Base-by-base conservation (phyloP, 2,329 filamentous ascomycete genomes). In the Mycogone perniciosa region DNA sequence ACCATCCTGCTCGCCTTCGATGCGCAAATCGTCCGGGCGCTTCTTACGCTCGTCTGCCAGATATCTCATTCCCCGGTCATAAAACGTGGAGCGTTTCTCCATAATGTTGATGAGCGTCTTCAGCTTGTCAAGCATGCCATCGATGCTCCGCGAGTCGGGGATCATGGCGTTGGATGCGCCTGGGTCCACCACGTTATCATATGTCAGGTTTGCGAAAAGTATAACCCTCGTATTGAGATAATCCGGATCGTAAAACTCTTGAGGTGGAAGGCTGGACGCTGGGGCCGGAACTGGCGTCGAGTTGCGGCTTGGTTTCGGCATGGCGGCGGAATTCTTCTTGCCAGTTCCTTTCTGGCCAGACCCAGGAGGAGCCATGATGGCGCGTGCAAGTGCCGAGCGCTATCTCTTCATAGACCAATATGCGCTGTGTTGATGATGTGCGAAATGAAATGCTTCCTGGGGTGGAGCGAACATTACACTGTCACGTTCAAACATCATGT, bases 281-380 rank as follows among this genome's bases (percentile, higher is more conserved):
- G 67, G 71, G 27, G 62, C 59, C 8, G 68, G 67, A 39, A 64
- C 66, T 34, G 88, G 88, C 11, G 88, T 92, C 34, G 86, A 88
- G 67, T 90, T 91, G 63, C 88, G 84, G 64, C 86, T 90, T 59
- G 84, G 86, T 59, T 83, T 82, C 58, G 80, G 80, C 54, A 82
- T 77, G 59, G 78, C 77, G 58, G 76, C 76, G 54, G 75, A 72
- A 56, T 69, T 69, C 70, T 88, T 88, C 72, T 85, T 85, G 64
- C 81, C 76, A 29, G 80, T 81, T 52, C 81, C 81, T 61, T 82
- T 81, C 62, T 83, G 79, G 57, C 77, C 75, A 44, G 77, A 74
- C 50, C 71, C 71, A 30, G 79, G 77, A 64, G 79, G 77, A 63
- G 81, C 77, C 81, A 85, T 85, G 50, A 54, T 58, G 53, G 52